Evolutionary conservation across 805 yeast species (phyloP), one percentile per base, ranked within the genome.

Genomic region (Kuraishia molischiana): DNA sequence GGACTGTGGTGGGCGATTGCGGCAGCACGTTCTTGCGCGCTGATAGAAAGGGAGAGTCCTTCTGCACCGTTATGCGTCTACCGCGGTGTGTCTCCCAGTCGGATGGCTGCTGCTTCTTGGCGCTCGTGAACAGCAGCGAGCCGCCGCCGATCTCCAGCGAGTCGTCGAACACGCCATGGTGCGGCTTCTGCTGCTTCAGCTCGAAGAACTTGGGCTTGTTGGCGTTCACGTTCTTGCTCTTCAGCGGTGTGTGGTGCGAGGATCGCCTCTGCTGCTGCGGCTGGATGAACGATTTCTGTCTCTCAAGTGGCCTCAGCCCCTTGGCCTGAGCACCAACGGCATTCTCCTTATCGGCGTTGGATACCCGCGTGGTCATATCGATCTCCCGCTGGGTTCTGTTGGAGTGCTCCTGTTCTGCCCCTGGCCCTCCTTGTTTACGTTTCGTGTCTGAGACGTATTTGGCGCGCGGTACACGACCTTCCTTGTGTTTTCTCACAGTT

Each of bases 71-170:
- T 11, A 28, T 28, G 14, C 17, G 13, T 14, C 31, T 9, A 8
- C 26, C 26, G 14, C 31, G 6, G 31, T 28, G 31, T 14, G 13
- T 8, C 13, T 14, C 31, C 17, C 6, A 11, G 6, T 6, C 31
- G 6, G 17, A 11, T 5, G 31, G 17, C 8, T 8, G 10, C 8
- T 8, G 26, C 13, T 28, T 28, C 17, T 28, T 28, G 13, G 31
- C 31, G 31, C 31, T 28, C 17, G 31, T 28, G 31, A 28, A 28
- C 13, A 28, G 31, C 17, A 28, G 17, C 31, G 31, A 28, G 17
- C 8, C 17, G 17, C 31, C 31, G 13, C 17, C 31, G 17, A 28
- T 11, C 17, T 28, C 31, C 17, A 28, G 17, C 31, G 31, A 28
- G 17, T 28, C 26, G 11, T 22, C 31, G 13, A 28, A 28, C 31